Evolutionary conservation across 805 yeast species (phyloP).

Genomic region (Ogataea philodendri): DNA sequence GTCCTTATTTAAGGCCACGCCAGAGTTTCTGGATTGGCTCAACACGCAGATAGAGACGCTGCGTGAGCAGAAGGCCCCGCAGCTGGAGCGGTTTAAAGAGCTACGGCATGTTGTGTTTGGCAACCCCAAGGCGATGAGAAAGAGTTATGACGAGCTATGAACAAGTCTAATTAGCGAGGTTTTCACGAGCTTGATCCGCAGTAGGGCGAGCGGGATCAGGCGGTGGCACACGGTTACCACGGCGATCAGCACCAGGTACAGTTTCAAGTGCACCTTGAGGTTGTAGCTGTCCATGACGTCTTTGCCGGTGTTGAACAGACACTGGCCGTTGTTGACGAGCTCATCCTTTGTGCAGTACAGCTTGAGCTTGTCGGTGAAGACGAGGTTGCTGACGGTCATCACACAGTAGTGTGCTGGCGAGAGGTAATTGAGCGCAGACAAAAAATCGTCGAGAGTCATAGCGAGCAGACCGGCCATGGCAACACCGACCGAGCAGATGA

Average conservation of each 20-base stretch:
- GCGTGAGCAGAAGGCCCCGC: slow-evolving; percentile 23
- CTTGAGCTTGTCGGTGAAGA: slow-evolving; percentile 47
- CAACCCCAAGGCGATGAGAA: slow-evolving; percentile 68
- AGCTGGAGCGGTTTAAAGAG: slow-evolving; percentile 30
- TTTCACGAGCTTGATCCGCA: slow-evolving; percentile 27
- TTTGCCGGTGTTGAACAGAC: slow-evolving; percentile 52
- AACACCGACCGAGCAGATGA: slow-evolving; percentile 65
- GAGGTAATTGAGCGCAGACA: slow-evolving; percentile 70
- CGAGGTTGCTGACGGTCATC: slow-evolving; percentile 56
- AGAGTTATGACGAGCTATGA: slow-evolving; percentile 53
- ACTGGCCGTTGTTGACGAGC: slow-evolving; percentile 35
- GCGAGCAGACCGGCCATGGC: slow-evolving; percentile 87
- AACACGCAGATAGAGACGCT: slow-evolving; percentile 40
- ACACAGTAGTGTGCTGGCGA: slow-evolving; percentile 77
- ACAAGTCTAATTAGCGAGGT: slow-evolving; percentile 14
- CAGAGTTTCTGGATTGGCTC: slow-evolving; percentile 64
- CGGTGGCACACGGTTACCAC: slow-evolving; percentile 44
- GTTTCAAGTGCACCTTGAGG: slow-evolving; percentile 37
- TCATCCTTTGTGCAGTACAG: slow-evolving; percentile 45
- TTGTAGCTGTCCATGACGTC: slow-evolving; percentile 55
- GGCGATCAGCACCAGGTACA: slow-evolving; percentile 39
- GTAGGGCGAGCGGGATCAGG: slow-evolving; percentile 34
- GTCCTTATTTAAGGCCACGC: slow-evolving; percentile 34
- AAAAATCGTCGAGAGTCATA: slow-evolving; percentile 64
- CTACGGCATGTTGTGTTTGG: slow-evolving; percentile 71